Base-by-base conservation (phyloP, 495 filamentous ascomycete genomes). In the Staphylotrichum tortipilum region DNA sequence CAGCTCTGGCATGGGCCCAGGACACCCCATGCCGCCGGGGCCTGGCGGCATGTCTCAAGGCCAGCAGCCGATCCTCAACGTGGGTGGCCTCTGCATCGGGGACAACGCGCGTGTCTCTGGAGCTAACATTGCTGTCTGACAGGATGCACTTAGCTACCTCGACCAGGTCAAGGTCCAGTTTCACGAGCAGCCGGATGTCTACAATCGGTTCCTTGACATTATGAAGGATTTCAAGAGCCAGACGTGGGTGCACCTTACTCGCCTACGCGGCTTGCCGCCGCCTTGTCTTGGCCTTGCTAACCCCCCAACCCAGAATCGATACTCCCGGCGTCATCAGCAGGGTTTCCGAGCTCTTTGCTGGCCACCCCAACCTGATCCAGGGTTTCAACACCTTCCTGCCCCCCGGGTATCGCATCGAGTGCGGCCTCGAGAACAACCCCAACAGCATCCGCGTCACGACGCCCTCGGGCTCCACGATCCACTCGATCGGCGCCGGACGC, bases 191-290 rank as follows among this genome's bases (percentile, higher is more conserved):
- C 91, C 92, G 8, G 94, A 99, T 65, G 92, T 99, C 2, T 99
- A 99, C 61, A 99, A 99, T 63, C 80, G 85, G 18, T 99, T 99
- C 59, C 69, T 99, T 44, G 92, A 99, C 56, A 99, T 99, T 43
- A 99, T 99, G 94, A 99, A 99, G 66, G 94, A 99, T 54, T 99
- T 99, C 71, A 99, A 99, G 71, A 95, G 89, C 59, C 90, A 95
- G 70, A 87, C 89, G 82, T 92, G 69, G 72, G 86, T 77, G 4
- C 11, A 6, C 2, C n/a, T n/a, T n/a, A 11, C 40, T 3, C 15
- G 17, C 39, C 4, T 1, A 6, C 4, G 15, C 44, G 22, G 10
- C 3, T 19, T 29, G 15, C 21, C 10, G 30, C 39, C n/a, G n/a
- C n/a, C n/a, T n/a, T n/a, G n/a, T n/a, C n/a, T n/a, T n/a, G n/a